Evolutionary conservation across 2,329 filamentous ascomycete species (phyloP).

Genomic region (Fusarium globosum): DNA sequence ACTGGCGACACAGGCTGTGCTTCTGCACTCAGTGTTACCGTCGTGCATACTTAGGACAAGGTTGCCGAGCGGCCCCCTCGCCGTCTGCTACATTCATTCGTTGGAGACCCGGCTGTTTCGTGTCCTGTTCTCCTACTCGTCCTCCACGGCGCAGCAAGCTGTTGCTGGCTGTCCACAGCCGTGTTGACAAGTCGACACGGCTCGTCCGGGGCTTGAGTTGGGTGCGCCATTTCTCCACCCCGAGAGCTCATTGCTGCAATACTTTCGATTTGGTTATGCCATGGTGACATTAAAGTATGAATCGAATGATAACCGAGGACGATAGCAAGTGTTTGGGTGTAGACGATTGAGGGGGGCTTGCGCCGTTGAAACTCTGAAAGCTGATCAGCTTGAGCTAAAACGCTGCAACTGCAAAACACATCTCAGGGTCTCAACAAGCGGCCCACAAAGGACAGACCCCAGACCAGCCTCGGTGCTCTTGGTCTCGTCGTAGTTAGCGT

Average conservation of each 20-base stretch:
- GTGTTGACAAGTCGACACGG: slow-evolving; percentile 40
- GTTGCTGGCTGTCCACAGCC: slow-evolving; percentile 35
- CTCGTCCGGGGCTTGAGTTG: slow-evolving; percentile 32
- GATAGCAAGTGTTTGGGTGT: slow-evolving; percentile 1
- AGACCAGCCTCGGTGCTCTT: slow-evolving; percentile 15
- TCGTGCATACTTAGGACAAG: slow-evolving; percentile 36
- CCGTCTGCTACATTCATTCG: slow-evolving; percentile 27
- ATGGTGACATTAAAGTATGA: slow-evolving; percentile 4
- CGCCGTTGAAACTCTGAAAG: slow-evolving; percentile 36
- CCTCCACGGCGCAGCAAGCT: slow-evolving; percentile 18
- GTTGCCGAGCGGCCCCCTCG: slow-evolving; percentile 29
- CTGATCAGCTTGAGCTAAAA: slow-evolving; percentile 23
- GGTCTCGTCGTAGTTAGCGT: slow-evolving; percentile 27
- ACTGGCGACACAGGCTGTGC: slow-evolving; percentile 34
- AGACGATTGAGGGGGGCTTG: slow-evolving; percentile 29
- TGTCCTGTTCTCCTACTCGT: slow-evolving; percentile 30
- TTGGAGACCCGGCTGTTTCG: slow-evolving; percentile 25
- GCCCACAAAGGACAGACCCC: slow-evolving; percentile 30
- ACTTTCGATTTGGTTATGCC: slow-evolving; percentile 30
- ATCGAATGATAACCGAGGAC: neutral
- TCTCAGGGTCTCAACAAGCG: slow-evolving; percentile 17
- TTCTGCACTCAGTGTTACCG: slow-evolving; percentile 36
- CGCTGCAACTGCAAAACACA: slow-evolving; percentile 14
- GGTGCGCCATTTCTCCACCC: slow-evolving; percentile 44
- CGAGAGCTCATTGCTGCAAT: slow-evolving; percentile 37